Evolutionary conservation across 768 basidiomycete species (phyloP).

Genomic region (Hypsizygus marmoreus): DNA sequence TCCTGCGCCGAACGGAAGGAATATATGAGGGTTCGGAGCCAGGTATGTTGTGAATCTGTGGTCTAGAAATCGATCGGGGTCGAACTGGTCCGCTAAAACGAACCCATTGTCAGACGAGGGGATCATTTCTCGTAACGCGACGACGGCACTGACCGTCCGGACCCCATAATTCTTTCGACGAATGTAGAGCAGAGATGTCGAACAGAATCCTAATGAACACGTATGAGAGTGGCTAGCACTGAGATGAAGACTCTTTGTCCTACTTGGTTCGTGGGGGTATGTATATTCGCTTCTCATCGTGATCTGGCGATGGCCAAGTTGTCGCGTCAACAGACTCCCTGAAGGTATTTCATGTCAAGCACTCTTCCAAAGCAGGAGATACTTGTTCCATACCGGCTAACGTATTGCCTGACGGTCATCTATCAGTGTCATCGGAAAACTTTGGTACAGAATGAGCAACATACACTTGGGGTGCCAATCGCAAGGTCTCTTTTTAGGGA

Average conservation of each 20-base stretch:
- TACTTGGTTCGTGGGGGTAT: constrained; percentile 13
- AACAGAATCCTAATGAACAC: constrained; percentile 2
- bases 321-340: constrained; percentile 4
- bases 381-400: background rate
- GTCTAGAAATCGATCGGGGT: constrained; percentile 53
- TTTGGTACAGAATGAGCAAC: background rate
- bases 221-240: background rate
- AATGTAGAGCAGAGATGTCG: constrained; percentile 17
- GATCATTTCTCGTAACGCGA: no score
- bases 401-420: background rate
- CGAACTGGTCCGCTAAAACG: constrained; percentile 29
- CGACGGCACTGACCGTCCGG: constrained; percentile 35
- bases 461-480: constrained; percentile 23
- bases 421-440: background rate
- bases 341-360: background rate
- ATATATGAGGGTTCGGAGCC: constrained; percentile 41
- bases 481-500: constrained; percentile 34
- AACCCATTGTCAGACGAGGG: background rate
- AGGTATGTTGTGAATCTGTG: constrained; percentile 41
- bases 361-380: no score
- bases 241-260: background rate
- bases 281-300: constrained; percentile 10
- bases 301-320: constrained; percentile 7
- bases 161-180: constrained; percentile 43
- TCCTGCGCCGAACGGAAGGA: constrained; percentile 22